Evolutionary conservation across 164 flowering plant species (phyloP), one percentile per base, ranked within the genome.

Genomic region (Stephania cephalantha): DNA sequence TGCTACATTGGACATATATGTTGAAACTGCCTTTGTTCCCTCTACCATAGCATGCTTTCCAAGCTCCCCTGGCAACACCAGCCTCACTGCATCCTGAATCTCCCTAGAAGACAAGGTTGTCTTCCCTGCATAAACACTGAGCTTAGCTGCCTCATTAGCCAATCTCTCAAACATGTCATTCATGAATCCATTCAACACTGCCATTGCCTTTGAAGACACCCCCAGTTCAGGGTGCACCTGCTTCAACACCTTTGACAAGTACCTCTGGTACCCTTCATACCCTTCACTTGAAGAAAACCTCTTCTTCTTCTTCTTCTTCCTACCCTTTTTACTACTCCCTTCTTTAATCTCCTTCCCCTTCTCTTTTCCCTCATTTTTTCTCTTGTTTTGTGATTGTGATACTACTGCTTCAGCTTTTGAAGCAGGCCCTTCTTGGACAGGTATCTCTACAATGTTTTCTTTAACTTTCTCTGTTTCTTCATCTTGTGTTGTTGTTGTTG

Each of bases 51-150:
- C 96, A 76, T 94, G 96, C 83, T 85, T 90, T 35, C 89, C 89
- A 25, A 94, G 91, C 76, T 94, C 94, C 0, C 97, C 92, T 0
- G 95, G 96, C 81, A 94, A 71, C 11, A 94, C 91, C 82, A 94
- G 79, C 82, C 83, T 77, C 46, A 94, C 97, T 0, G 97, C 97
- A 0, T 74, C 86, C 73, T 90, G 95, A 9, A 92, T 81, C 85
- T 94, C 98, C 85, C 91, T 83, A 1, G 95, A 84, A 45, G 97
- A 74, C 83, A 94, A 25, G 0, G 95, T 94, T 75, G 0, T 70
- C 78, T 79, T 73, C 12, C 84, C 81, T 0, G 82, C 70, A 74
- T 87, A 83, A 73, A 73, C 77, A n/a, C 80, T 65, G 73, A 92
- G 83, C 78, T 46, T 76, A 0, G 85, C 73, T 10, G 93, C 97